phyloP scores from a whole-genome alignment of 2,329 filamentous ascomycete species.

The Talaromyces atroroseus region DNA sequence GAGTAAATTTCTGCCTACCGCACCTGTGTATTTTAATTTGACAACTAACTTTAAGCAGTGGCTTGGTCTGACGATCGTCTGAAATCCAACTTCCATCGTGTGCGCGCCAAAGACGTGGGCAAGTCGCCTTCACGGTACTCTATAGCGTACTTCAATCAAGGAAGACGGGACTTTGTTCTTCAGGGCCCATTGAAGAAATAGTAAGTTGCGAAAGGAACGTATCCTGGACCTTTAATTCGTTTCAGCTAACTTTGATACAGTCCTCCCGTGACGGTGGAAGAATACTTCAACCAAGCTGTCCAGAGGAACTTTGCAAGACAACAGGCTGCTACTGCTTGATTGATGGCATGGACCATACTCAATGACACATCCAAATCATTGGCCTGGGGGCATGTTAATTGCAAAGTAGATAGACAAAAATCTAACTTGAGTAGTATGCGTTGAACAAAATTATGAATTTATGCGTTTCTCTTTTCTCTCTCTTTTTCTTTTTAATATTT shows the following conservation, averaged over 20 bases:
- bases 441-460: no score
- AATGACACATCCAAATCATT: neutral
- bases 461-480: no score
- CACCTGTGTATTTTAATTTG: neutral
- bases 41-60: neutral
- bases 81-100: conserved; percentile 5
- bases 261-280: neutral
- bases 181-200: conserved; percentile 2
- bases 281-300: neutral
- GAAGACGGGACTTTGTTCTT: neutral
- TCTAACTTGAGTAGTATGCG: no score
- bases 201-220: neutral
- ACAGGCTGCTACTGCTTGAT: neutral
- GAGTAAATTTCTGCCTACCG: conserved; percentile 5
- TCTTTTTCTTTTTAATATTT: no score
- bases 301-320: neutral
- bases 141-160: conserved; percentile 6
- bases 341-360: neutral
- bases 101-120: conserved; percentile 4
- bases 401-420: neutral
- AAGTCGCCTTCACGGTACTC: conserved; percentile 1
- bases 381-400: neutral
- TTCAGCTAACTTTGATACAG: neutral
- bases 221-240: neutral
- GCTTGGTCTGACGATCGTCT: conserved; percentile 5